Percentiles rank a stretch among this genome's conserved stretches.
These are phyloP conservation scores for Astragalus glycyphyllos DNA, from an alignment of 306 rosid genomes.

Conservation along the genomic window DNA sequence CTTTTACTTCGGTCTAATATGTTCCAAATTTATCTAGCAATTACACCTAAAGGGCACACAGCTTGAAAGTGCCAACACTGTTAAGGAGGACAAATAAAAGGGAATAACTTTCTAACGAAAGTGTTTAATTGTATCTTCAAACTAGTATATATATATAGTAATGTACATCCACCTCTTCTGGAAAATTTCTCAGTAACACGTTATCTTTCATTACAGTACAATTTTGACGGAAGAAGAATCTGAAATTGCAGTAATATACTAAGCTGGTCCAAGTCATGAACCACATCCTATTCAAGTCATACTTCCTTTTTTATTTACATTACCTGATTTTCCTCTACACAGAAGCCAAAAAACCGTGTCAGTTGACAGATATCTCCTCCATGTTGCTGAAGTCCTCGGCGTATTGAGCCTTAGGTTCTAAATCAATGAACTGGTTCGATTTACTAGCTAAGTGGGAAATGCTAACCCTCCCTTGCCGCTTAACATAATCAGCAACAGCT, in stretches of 20 bases:
- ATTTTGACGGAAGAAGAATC: constrained; percentile 10
- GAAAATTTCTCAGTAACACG: constrained; percentile 4
- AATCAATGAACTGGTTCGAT: constrained; percentile 98
- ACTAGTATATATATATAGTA: neutral
- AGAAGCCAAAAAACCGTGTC: constrained; percentile 34
- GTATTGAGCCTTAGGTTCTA: constrained; percentile 81
- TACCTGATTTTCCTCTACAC: constrained; percentile 32
- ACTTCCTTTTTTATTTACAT: constrained; percentile 27
- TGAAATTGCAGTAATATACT: constrained; percentile 35
- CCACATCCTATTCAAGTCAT: constrained; percentile 29
- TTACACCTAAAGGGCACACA: no score
- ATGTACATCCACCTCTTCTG: neutral
- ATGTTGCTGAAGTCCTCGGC: constrained; percentile 58
- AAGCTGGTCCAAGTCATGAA: constrained; percentile 36
- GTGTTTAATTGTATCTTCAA: constrained; percentile 12
- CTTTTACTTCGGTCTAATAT: no score
- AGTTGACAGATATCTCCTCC: constrained; percentile 73
- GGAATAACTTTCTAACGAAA: neutral
- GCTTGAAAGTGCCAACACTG: no score
- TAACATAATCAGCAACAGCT: constrained; percentile 91
- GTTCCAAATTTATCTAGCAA: no score
- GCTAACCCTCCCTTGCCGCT: constrained; percentile 92
- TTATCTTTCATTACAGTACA: constrained; percentile 12
- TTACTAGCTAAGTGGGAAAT: constrained; percentile 93
- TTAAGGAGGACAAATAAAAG: neutral